Evolutionary conservation across 306 rosid species (phyloP), one percentile per base, ranked within the genome.

Genomic region (Medicago arabica): DNA sequence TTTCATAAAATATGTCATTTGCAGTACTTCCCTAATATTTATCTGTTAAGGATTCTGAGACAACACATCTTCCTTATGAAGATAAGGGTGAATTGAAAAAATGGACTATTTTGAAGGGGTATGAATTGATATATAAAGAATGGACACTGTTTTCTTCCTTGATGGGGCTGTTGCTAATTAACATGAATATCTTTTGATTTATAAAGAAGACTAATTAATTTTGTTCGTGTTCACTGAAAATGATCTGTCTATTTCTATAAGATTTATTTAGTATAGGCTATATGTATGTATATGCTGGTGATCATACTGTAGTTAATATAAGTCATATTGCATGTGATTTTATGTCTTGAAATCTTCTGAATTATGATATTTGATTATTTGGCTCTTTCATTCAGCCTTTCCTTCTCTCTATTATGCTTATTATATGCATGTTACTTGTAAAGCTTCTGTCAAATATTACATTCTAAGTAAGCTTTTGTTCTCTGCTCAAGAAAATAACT

Each of bases 301-400:
- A 39, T 10, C 13, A 14, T 40, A 70, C 59, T 2, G 65, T 39
- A 15, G 55, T 53, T 54, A 25, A 54, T 11, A 4, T 47, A 38
- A 75, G 36, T n/a, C 66, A 40, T 51, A 15, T 21, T 65, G 31
- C 44, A 53, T 53, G 59, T 76, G 25, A 76, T n/a, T 40, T 16
- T 25, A 15, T 80, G 51, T 79, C 63, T 19, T 44, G 70, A 74
- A 63, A 63, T 68, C 43, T 78, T 76, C 36, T 16, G 55, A 13
- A 2, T 53, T 43, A 64, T 43, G 43, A 34, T 55, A 39, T 55
- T 44, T 58, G n/a, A 36, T 16, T 70, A 25, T 39, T 34, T 63
- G 69, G 23, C 75, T 53, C 13, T 69, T 28, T 46, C 40, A 9
- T 25, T 65, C 67, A 0, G 8, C 12, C 58, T 17, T n/a, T 49